Conservation (phyloP, 208 protist genomes). For the Porcisia hertigi region DNA sequence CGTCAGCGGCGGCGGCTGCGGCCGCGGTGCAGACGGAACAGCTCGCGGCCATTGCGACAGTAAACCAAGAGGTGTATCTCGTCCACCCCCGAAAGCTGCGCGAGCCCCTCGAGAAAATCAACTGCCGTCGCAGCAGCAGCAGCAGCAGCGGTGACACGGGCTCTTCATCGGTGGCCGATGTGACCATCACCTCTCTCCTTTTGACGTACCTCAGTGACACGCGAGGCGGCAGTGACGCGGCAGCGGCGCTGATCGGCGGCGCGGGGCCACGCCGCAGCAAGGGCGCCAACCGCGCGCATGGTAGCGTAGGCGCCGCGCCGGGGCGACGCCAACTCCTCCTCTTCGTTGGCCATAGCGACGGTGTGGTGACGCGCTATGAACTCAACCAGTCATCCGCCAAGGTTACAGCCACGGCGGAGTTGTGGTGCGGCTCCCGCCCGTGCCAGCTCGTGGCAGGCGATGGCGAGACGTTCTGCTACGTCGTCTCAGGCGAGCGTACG, state of each 20-base stretch:
- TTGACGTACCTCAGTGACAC: conserved; percentile 67
- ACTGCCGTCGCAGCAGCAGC: conserved; percentile 20
- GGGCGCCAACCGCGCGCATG: conserved; percentile 2
- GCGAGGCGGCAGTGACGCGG: conserved; percentile 8
- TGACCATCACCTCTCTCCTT: conserved; percentile 67
- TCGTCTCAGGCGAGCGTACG: conserved; percentile 56
- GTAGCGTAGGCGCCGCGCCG: conserved; percentile 3
- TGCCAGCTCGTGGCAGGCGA: conserved; percentile 76
- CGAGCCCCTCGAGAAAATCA: conserved; percentile 70
- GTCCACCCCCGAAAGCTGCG: conserved; percentile 59
- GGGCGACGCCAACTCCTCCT: conserved; percentile 52
- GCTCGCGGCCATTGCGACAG: conserved; percentile 73
- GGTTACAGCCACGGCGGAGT: conserved; percentile 44
- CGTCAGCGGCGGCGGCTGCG: conserved; percentile 12
- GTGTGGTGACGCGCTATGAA: conserved; percentile 67
- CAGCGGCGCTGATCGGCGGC: conserved; percentile 14
- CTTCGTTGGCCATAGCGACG: conserved; percentile 75
- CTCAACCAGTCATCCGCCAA: conserved; percentile 62
- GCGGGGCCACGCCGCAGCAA: background rate
- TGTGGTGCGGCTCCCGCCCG: conserved; percentile 57
- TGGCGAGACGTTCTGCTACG: conserved; percentile 72
- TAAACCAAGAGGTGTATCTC: conserved; percentile 68
- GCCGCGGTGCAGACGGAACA: conserved; percentile 18
- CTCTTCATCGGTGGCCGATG: conserved; percentile 4
- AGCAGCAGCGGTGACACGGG: background rate